Evolutionary conservation across 192 early-diverging fungal species (phyloP).

Genomic region (Lobulomyces angularis): DNA sequence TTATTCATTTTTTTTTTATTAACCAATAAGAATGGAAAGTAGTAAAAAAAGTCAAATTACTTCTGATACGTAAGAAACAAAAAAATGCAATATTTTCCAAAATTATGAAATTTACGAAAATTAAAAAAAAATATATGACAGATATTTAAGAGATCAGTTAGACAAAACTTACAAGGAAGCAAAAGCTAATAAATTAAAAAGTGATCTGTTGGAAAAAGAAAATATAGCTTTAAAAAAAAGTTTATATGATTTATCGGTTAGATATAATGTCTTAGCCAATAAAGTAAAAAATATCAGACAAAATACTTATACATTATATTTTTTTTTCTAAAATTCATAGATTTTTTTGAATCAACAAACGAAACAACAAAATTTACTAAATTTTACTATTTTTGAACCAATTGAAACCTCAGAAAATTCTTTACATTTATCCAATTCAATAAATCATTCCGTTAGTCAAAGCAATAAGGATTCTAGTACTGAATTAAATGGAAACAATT

Average conservation of each 20-base stretch:
- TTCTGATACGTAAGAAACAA: too few species aligned
- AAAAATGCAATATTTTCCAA: too few species aligned
- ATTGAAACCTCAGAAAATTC: slow-evolving; percentile 5
- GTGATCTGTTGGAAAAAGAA: slow-evolving; percentile 43
- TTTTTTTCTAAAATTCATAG: not conserved
- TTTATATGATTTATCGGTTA: slow-evolving; percentile 63
- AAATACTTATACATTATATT: too few species aligned
- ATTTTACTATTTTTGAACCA: slow-evolving; percentile 15
- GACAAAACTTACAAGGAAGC: slow-evolving; percentile 53
- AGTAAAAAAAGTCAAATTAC: too few species aligned
- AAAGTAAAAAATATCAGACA: slow-evolving; percentile 15
- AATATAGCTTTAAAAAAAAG: slow-evolving; percentile 71
- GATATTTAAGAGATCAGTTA: slow-evolving; percentile 23
- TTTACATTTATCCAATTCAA: slow-evolving; percentile 10
- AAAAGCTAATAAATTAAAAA: slow-evolving; percentile 19
- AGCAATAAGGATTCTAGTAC: too few species aligned
- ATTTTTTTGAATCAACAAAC: slow-evolving; percentile 10
- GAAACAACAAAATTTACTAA: slow-evolving; percentile 28
- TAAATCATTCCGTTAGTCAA: too few species aligned
- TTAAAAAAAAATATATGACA: too few species aligned
- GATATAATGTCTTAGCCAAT: slow-evolving; percentile 40
- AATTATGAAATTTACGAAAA: too few species aligned
- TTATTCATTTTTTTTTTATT: too few species aligned
- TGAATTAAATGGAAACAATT: too few species aligned
- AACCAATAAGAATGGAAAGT: too few species aligned